Evolutionary conservation across 2,329 filamentous ascomycete genomes (phyloP).

Genomic region (Sporothrix pallida): DNA sequence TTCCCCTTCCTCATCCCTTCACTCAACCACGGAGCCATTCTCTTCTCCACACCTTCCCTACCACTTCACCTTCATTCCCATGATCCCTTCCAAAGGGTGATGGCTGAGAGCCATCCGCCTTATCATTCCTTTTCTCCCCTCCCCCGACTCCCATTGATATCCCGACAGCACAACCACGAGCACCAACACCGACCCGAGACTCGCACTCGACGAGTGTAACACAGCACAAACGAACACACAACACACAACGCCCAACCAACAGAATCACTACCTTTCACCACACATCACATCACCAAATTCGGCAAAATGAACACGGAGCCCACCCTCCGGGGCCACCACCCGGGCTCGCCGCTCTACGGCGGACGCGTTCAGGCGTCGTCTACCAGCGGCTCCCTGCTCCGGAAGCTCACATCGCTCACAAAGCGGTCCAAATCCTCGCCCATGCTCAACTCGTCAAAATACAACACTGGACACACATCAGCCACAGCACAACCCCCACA

Average conservation of each 20-base stretch:
- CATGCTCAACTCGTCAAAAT: neutral
- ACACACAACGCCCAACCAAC: neutral
- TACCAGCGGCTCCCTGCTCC: constrained; percentile 31
- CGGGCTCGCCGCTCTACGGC: constrained; percentile 26
- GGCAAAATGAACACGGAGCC: constrained; percentile 14
- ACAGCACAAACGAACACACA: constrained; percentile 1
- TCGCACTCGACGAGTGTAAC: constrained; percentile 1
- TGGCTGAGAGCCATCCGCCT: constrained; percentile 32
- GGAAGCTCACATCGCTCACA: constrained; percentile 29
- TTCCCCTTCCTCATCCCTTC: neutral
- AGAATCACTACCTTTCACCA: neutral
- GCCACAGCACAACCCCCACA: neutral
- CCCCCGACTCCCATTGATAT: constrained; percentile 1
- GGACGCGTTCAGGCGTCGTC: constrained; percentile 25
- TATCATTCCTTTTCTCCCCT: constrained; percentile 18
- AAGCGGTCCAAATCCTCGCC: constrained; percentile 21
- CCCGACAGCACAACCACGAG: neutral
- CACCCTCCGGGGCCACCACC: constrained; percentile 9
- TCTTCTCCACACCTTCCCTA: neutral
- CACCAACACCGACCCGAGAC: constrained; percentile 9
- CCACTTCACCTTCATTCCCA: constrained; percentile 12
- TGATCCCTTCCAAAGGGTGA: constrained; percentile 30
- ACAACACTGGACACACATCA: neutral
- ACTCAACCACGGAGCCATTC: constrained; percentile 12
- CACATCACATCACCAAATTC: neutral